A percentile compares a stretch with the other conserved stretches of the same genome.
phyloP scores from a whole-genome alignment of 352 stramenopile species.

The Globisporangium cylindrosporum region DNA sequence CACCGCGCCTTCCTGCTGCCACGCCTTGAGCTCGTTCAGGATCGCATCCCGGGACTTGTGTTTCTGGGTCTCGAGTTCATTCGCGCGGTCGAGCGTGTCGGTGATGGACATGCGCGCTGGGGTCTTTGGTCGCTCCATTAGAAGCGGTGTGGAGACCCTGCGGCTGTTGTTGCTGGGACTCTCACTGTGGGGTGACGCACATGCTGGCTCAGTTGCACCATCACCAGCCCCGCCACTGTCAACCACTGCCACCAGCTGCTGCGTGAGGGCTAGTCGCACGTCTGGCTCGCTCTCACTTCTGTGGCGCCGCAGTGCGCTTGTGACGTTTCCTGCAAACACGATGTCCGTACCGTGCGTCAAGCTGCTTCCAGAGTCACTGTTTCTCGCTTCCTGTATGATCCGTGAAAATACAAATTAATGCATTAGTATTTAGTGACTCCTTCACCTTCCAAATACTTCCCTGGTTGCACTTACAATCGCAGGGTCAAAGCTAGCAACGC shows the following conservation, averaged over 20 bases:
- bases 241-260: constrained; percentile 12
- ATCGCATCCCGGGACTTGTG: constrained; percentile 65
- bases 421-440: background rate
- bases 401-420: background rate
- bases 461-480: constrained; percentile 10
- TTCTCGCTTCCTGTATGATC: constrained; percentile 19
- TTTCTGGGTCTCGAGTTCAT: constrained; percentile 58
- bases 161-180: background rate
- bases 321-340: constrained; percentile 88
- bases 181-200: background rate
- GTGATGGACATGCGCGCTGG: constrained; percentile 72
- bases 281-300: constrained; percentile 57
- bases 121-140: constrained; percentile 46
- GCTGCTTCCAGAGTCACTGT: constrained; percentile 62
- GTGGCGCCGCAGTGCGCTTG: constrained; percentile 69
- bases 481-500: constrained; percentile 15
- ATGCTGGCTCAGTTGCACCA: background rate
- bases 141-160: background rate
- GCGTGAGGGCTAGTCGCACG: background rate
- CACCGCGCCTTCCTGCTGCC: constrained; percentile 56
- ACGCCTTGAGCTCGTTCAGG: constrained; percentile 59
- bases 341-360: constrained; percentile 88
- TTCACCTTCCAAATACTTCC: background rate
- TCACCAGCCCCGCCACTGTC: background rate
- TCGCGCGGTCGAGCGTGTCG: constrained; percentile 67